These are phyloP conservation scores for Iberis amara DNA, from an alignment of 441 rosid genomes.

Conservation along the genomic window DNA sequence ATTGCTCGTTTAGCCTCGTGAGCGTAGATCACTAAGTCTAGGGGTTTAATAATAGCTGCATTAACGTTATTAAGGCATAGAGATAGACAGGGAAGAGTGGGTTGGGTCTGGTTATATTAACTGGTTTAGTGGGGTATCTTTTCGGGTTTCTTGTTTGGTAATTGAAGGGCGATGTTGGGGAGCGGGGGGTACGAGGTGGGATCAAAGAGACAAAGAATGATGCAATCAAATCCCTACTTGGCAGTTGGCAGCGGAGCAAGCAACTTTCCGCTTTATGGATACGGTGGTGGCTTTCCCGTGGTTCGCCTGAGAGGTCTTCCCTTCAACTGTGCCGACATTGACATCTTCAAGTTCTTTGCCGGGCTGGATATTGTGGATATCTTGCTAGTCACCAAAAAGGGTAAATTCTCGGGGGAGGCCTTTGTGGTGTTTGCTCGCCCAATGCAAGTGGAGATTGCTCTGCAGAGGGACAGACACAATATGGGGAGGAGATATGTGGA, in stretches of 20 bases:
- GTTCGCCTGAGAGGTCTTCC: constrained; percentile 93
- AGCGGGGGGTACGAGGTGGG: constrained; percentile 98
- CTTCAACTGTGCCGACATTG: constrained; percentile 78
- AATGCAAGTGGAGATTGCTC: constrained; percentile 77
- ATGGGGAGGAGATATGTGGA: constrained; percentile 88
- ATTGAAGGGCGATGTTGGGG: constrained; percentile 96
- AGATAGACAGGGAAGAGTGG: constrained; percentile 49
- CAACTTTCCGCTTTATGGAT: constrained; percentile 55
- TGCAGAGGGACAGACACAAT: constrained; percentile 74
- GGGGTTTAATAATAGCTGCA: constrained; percentile 26
- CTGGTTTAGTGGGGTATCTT: constrained; percentile 84
- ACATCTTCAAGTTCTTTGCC: constrained; percentile 85
- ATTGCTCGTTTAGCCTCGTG: too few relatives aligned
- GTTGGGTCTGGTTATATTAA: constrained; percentile 85
- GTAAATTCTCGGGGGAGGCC: constrained; percentile 84
- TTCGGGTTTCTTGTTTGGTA: constrained; percentile 53
- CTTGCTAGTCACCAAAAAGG: constrained; percentile 64
- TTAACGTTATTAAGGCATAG: neutral
- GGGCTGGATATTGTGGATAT: constrained; percentile 88
- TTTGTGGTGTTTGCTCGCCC: constrained; percentile 66
- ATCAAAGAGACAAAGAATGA: constrained; percentile 99
- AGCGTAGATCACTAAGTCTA: neutral
- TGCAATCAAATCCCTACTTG: constrained; percentile 97
- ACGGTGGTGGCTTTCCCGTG: constrained; percentile 66
- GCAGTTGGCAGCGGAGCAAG: constrained; percentile 73